phyloP scores from a whole-genome alignment of 257 asterid genomes.

The Solanum appendiculatum region DNA sequence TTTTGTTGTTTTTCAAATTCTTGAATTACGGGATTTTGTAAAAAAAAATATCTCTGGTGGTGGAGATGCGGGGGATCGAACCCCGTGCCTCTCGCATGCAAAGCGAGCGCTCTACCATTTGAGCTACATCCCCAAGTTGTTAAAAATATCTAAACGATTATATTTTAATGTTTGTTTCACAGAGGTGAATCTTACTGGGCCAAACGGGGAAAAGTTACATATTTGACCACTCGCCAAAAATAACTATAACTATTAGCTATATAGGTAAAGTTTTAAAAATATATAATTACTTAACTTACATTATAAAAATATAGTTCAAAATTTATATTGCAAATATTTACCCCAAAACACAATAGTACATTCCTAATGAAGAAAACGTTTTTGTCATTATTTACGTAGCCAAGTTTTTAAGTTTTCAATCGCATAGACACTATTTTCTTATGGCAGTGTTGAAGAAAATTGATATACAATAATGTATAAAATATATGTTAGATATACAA shows the following conservation, averaged over 20 bases:
- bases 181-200: not conserved
- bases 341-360: too few relatives aligned
- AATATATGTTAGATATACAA: not conserved
- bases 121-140: conserved; percentile 95
- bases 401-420: too few relatives aligned
- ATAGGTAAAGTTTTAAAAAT: too few relatives aligned
- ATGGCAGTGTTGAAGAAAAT: not conserved
- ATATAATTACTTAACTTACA: too few relatives aligned
- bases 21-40: too few relatives aligned
- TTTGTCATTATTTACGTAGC: not conserved
- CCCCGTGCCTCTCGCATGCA: conserved; percentile 99
- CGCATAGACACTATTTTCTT: not conserved
- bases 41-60: too few relatives aligned
- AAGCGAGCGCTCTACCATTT: conserved; percentile 99
- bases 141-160: too few relatives aligned
- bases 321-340: too few relatives aligned
- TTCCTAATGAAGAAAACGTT: too few relatives aligned
- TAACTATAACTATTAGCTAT: too few relatives aligned
- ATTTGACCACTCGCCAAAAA: not conserved
- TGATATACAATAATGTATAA: not conserved
- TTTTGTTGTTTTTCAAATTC: too few relatives aligned
- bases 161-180: not conserved
- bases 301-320: too few relatives aligned
- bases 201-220: not conserved
- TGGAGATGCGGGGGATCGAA: conserved; percentile 85